phyloP scores from a whole-genome alignment of 2,329 filamentous ascomycete species.

The Pseudogymnoascus sp. region DNA sequence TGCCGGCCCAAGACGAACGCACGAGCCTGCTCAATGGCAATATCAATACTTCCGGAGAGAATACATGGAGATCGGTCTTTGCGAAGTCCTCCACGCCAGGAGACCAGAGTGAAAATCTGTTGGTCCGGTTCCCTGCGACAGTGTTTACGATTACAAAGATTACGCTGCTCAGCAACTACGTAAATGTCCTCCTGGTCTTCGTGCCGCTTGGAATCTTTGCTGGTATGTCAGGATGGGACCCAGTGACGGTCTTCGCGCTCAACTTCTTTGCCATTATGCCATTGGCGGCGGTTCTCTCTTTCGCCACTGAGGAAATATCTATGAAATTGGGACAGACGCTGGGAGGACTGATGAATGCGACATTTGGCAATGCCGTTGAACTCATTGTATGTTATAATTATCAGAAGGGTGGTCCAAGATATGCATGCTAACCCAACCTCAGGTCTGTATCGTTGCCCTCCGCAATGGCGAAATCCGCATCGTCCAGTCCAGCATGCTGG shows the following conservation, averaged over 20 bases:
- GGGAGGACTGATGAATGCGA: constrained; percentile 46
- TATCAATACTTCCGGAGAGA: constrained; percentile 12
- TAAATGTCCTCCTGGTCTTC: constrained; percentile 72
- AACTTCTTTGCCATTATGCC: constrained; percentile 53
- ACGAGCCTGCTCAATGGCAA: constrained; percentile 20
- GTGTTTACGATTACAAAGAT: constrained; percentile 24
- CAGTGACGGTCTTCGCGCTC: constrained; percentile 47
- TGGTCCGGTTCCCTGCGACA: constrained; percentile 22
- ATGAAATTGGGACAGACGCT: constrained; percentile 47
- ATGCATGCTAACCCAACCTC: constrained; percentile 9
- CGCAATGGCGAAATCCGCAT: constrained; percentile 81
- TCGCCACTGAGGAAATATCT: constrained; percentile 49
- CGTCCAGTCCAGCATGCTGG: constrained; percentile 96
- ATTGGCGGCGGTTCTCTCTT: constrained; percentile 44
- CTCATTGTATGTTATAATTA: constrained; percentile 37
- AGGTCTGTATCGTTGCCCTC: constrained; percentile 90
- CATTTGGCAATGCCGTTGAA: constrained; percentile 45
- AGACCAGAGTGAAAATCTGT: constrained; percentile 22
- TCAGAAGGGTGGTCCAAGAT: not conserved
- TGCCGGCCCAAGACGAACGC: constrained; percentile 18
- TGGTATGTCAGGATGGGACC: constrained; percentile 40
- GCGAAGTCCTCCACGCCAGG: constrained; percentile 23
- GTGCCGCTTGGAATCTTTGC: constrained; percentile 72
- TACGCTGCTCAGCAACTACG: constrained; percentile 33
- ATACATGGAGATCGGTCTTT: constrained; percentile 16